phyloP scores from a whole-genome alignment of 768 basidiomycete genomes.

The Hygrophoropsis aurantiaca region DNA sequence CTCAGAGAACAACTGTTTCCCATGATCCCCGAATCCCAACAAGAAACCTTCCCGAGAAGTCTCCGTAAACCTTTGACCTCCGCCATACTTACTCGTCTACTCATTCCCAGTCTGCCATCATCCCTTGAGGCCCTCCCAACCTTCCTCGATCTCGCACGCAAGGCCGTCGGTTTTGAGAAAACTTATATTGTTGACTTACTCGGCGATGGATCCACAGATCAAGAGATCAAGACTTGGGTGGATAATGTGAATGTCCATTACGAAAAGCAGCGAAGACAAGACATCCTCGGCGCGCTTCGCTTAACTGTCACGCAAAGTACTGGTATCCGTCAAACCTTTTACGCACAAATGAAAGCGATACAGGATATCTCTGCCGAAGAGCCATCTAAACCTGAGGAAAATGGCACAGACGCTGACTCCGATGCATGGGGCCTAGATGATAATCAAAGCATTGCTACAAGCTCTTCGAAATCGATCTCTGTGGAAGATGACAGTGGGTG shows the following conservation, averaged over 20 bases:
- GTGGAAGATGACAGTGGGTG: conserved; percentile 41
- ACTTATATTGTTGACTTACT: conserved; percentile 50
- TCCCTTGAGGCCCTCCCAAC: conserved; percentile 56
- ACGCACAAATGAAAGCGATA: conserved; percentile 17
- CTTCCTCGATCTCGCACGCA: conserved; percentile 57
- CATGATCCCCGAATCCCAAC: conserved; percentile 48
- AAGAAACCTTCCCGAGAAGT: conserved; percentile 48
- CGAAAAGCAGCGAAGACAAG: conserved; percentile 69
- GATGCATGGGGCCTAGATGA: conserved; percentile 51
- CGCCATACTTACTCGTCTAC: conserved; percentile 62
- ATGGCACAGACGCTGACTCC: conserved; percentile 14
- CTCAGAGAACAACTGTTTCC: conserved; percentile 58
- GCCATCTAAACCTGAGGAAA: not conserved
- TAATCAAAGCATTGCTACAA: conserved; percentile 25
- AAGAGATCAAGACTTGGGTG: conserved; percentile 66
- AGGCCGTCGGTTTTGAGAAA: conserved; percentile 69
- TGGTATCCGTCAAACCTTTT: conserved; percentile 21
- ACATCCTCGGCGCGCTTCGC: conserved; percentile 65
- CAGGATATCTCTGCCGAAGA: conserved; percentile 2
- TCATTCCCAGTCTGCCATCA: conserved; percentile 70
- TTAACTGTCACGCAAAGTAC: conserved; percentile 44
- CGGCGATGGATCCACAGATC: conserved; percentile 46
- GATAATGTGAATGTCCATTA: conserved; percentile 71
- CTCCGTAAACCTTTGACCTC: conserved; percentile 60
- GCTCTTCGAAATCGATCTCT: conserved; percentile 21